Base-by-base conservation (phyloP, 164 flowering plant species). In the Chimonanthus praecox region DNA sequence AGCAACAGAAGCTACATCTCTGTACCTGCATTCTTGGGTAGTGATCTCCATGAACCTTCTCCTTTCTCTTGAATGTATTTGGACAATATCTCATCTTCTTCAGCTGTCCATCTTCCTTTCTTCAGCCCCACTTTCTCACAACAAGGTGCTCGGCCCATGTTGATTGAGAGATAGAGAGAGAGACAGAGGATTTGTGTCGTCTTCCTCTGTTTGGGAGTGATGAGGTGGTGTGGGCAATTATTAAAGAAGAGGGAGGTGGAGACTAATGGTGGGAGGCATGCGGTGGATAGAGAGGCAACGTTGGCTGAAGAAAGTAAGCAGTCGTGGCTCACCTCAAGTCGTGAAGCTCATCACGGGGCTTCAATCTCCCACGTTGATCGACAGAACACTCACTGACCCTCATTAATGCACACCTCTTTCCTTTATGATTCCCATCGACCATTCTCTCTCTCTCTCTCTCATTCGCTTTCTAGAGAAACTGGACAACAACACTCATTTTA, bases 141-240 rank as follows among this genome's bases (percentile, higher is more conserved):
- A 73, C 98, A 93, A 49, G 98, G 97, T 9, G 94, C 88, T 73
- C 98, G 83, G 16, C 94, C 97, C 98, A 91, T 92, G 11, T 44
- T 58, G 6, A 18, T 16, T 46, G 54, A 61, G 67, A 61, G 7
- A 51, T 9, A 49, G 51, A 49, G 51, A 10, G 60, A 54, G 60
- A 54, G 5, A 51, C 4, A 9, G 6, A 10, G 0, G 15, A 3
- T 33, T 46, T 18, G 18, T 20, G 66, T 7, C 13, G 3, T 7
- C 18, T 16, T n/a, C 58, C 2, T 50, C 20, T n/a, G 73, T 49
- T 3, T 6, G 7, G 63, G 15, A 47, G 49, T 49, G 54, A 44
- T 1, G 6, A 13, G 49, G 9, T 49, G 9, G 44, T 2, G 61
- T 4, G n/a, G n/a, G n/a, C 54, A 18, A 7, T 6, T 69, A 45